Percentiles rank a stretch among this genome's conserved stretches.
These are phyloP conservation scores for Fusarium transvaalense DNA, from an alignment of 2,329 filamentous ascomycete genomes.

Conservation along the genomic window DNA sequence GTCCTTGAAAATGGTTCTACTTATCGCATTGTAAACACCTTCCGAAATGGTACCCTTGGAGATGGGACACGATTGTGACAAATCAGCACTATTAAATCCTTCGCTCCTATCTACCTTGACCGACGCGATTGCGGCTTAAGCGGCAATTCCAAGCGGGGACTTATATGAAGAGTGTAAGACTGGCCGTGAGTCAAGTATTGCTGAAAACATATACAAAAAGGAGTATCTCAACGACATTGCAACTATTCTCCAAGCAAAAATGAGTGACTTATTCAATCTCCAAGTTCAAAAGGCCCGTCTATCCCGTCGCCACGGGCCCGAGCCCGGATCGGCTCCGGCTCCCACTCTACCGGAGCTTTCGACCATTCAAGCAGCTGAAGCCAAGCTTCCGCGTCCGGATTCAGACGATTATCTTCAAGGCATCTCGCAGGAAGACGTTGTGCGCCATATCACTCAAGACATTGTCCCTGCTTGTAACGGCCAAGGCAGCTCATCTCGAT, in stretches of 20 bases:
- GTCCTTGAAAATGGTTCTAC: neutral
- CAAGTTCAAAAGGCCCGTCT: constrained; percentile 45
- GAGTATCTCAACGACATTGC: neutral
- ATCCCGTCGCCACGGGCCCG: constrained; percentile 33
- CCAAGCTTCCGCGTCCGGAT: constrained; percentile 55
- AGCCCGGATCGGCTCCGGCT: constrained; percentile 32
- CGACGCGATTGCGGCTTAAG: constrained; percentile 31
- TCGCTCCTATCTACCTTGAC: neutral
- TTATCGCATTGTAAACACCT: neutral
- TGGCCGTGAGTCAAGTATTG: neutral
- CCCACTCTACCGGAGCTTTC: constrained; percentile 56
- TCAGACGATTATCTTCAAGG: constrained; percentile 52
- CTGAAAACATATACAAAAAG: neutral
- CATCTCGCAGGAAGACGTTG: constrained; percentile 47
- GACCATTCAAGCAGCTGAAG: constrained; percentile 54
- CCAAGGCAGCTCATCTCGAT: constrained; percentile 73
- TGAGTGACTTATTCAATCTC: constrained; percentile 47
- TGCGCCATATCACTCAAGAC: constrained; percentile 59
- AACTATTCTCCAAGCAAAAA: constrained; percentile 11
- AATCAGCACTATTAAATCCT: constrained; percentile 16
- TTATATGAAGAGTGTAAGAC: constrained; percentile 2
- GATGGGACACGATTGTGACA: neutral
- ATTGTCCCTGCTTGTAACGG: constrained; percentile 73
- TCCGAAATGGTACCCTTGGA: neutral
- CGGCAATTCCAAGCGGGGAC: constrained; percentile 27